phyloP scores from a whole-genome alignment of 345 rosid species.

The Ailanthus altissimus region DNA sequence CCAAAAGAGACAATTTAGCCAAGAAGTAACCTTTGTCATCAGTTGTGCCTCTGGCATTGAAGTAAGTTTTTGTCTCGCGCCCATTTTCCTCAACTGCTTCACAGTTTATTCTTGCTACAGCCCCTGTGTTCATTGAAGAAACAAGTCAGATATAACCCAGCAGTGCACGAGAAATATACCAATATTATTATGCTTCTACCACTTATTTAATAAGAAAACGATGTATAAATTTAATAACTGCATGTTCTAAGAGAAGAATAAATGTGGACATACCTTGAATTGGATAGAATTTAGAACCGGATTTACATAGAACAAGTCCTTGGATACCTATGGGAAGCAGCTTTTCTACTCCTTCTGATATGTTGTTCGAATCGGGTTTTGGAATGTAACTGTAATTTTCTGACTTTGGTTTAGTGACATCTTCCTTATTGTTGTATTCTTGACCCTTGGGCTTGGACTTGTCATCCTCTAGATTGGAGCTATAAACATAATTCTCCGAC shows the following conservation, averaged over 20 bases:
- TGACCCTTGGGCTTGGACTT: background rate
- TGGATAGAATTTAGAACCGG: slow-evolving; percentile 29
- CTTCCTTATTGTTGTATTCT: too few relatives aligned
- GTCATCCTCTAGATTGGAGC: background rate
- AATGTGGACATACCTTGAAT: slow-evolving; percentile 30
- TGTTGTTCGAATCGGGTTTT: background rate
- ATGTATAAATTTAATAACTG: too few relatives aligned
- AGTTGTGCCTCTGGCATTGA: slow-evolving; percentile 28
- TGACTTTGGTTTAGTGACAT: background rate
- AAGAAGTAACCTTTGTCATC: slow-evolving; percentile 43
- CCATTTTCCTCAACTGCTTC: slow-evolving; percentile 32
- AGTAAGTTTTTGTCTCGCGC: slow-evolving; percentile 35
- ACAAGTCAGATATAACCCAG: background rate
- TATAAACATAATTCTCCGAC: background rate
- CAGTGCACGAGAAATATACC: too few relatives aligned
- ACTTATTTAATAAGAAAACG: too few relatives aligned
- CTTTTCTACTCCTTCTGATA: slow-evolving; percentile 17
- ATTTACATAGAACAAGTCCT: slow-evolving; percentile 46
- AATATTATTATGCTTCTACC: too few relatives aligned
- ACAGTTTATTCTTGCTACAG: slow-evolving; percentile 43
- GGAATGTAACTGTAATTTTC: background rate
- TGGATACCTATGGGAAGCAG: slow-evolving; percentile 30
- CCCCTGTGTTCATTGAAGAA: slow-evolving; percentile 31
- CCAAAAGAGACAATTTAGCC: slow-evolving; percentile 29
- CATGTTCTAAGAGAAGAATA: background rate